Evolutionary conservation across 495 filamentous ascomycete genomes (phyloP).

Genomic region (Neurospora sublineolata): DNA sequence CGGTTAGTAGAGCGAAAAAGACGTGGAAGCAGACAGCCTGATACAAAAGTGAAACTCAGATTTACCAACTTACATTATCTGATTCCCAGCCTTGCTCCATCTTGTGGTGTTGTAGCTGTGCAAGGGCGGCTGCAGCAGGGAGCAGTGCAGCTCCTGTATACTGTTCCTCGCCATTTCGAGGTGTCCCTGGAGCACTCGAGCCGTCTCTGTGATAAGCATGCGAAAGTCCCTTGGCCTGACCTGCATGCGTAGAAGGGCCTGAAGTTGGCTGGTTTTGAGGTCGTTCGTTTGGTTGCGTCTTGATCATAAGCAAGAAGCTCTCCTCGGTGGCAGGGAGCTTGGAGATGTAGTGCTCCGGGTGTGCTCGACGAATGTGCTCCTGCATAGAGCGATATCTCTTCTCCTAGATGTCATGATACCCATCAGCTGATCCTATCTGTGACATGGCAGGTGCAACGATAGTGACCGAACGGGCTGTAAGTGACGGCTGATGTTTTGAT

Average conservation of each 20-base stretch:
- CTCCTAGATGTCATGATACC: slow-evolving; percentile 46
- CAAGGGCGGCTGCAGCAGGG: slow-evolving; percentile 72
- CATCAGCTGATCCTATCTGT: slow-evolving; percentile 4
- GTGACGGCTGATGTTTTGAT: background rate
- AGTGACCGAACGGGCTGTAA: background rate
- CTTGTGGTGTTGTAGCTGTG: slow-evolving; percentile 71
- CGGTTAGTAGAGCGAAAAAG: slow-evolving; percentile 16
- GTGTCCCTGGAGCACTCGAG: slow-evolving; percentile 59
- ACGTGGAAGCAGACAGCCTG: background rate
- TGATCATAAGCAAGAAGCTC: slow-evolving; percentile 94
- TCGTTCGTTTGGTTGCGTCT: slow-evolving; percentile 71
- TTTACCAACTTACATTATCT: slow-evolving; percentile 52
- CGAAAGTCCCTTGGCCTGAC: slow-evolving; percentile 26
- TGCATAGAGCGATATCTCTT: slow-evolving; percentile 98
- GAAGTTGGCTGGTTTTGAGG: slow-evolving; percentile 31
- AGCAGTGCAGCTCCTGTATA: slow-evolving; percentile 46
- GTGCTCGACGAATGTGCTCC: slow-evolving; percentile 95
- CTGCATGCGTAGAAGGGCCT: slow-evolving; percentile 14
- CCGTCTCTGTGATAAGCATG: slow-evolving; percentile 49
- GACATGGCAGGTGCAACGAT: background rate
- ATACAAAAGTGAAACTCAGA: background rate
- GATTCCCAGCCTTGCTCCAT: slow-evolving; percentile 75
- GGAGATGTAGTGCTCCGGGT: slow-evolving; percentile 94
- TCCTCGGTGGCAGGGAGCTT: slow-evolving; percentile 98
- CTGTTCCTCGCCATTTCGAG: slow-evolving; percentile 64